Evolutionary conservation across 2,329 filamentous ascomycete species (phyloP), one percentile per base, ranked within the genome.

Genomic region (Nemania serpens): DNA sequence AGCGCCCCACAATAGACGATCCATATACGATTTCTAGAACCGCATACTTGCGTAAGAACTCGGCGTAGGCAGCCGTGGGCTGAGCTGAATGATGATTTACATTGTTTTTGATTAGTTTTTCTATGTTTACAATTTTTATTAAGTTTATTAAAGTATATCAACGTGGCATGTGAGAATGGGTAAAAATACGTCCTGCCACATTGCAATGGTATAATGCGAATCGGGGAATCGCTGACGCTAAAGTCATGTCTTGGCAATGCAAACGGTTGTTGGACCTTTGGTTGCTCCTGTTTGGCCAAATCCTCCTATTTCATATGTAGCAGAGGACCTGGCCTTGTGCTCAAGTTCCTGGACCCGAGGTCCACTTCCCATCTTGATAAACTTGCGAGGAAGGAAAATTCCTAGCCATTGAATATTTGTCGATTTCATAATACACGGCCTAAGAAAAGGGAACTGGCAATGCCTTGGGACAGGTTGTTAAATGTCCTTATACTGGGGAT

Each of bases 61-160:
- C n/a, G n/a, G n/a, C n/a, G n/a, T n/a, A n/a, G 37, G 12, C 10
- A n/a, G 37, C 37, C 15, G 13, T 12, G 10, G n/a, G 17, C 41
- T 25, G 17, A 22, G 6, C 17, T 55, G 1, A 43, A 36, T 22
- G 15, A 20, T 48, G 20, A 33, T 55, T 47, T 58, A 58, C 45
- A 15, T 13, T 58, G 48, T 58, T 55, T 55, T 58, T 43, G 7
- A 39, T 42, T 58, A 2, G 4, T 15, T 58, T 55, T 58, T 46
- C 45, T 58, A 62, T 25, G 43, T 58, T 62, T 62, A 58, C 59
- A 62, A 11, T 58, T 62, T 59, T 55, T 55, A 55, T 62, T 33
- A 15, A 48, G 13, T n/a, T 10, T 46, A 43, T 41, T 52, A 37
- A 22, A 15, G 15, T 42, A 45, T 25, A 25, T n/a, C 5, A 18